phyloP scores from a whole-genome alignment of 495 filamentous ascomycete genomes.

The Talaromyces trachyspermus region DNA sequence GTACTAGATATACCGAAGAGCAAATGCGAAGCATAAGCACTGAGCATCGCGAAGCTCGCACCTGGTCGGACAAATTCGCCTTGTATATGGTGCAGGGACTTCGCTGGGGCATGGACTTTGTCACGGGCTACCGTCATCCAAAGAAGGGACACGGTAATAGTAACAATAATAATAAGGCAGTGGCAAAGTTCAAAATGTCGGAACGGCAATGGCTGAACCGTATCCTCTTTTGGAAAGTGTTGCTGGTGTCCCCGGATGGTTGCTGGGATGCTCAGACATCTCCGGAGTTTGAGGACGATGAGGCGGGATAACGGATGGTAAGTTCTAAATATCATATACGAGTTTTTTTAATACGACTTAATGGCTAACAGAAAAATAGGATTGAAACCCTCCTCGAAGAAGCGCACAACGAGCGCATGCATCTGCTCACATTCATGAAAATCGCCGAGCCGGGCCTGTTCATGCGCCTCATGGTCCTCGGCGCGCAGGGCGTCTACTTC shows the following conservation, averaged over 20 bases:
- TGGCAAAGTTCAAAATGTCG: constrained; percentile 51
- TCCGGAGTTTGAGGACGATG: constrained; percentile 73
- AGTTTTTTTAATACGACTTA: background rate
- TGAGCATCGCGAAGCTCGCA: constrained; percentile 59
- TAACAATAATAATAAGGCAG: constrained; percentile 23
- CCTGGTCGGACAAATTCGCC: constrained; percentile 62
- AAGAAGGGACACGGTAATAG: constrained; percentile 32
- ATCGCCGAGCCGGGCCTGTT: constrained; percentile 83
- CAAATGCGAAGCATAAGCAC: constrained; percentile 57
- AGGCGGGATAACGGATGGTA: constrained; percentile 93
- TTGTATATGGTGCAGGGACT: constrained; percentile 53
- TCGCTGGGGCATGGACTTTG: constrained; percentile 59
- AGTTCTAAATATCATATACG: constrained; percentile 7
- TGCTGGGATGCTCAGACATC: constrained; percentile 83
- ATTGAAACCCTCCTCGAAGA: constrained; percentile 95
- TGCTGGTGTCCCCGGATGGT: constrained; percentile 98
- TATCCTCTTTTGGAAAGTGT: constrained; percentile 92
- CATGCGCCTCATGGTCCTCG: constrained; percentile 82
- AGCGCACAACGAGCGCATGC: constrained; percentile 93
- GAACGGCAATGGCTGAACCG: constrained; percentile 73
- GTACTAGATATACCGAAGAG: constrained; percentile 48
- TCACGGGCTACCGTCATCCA: constrained; percentile 66
- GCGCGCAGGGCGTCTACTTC: constrained; percentile 84
- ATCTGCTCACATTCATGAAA: constrained; percentile 89
- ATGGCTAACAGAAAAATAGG: constrained; percentile 24